These are phyloP conservation scores for Oryza nivara DNA, from an alignment of 176 grass and related monocot genomes.

Conservation along the genomic window DNA sequence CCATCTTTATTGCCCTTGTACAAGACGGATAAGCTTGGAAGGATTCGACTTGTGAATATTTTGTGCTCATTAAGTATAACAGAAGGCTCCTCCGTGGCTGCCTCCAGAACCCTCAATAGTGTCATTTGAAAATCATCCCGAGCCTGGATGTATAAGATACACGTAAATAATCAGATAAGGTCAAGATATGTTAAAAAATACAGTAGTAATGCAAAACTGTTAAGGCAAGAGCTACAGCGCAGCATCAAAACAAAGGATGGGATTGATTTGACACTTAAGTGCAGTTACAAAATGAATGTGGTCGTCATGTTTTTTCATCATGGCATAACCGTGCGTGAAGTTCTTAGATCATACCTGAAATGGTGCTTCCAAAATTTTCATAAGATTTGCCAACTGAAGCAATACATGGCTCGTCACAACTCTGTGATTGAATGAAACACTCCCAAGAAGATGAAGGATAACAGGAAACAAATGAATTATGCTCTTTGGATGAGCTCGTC, in stretches of 20 bases:
- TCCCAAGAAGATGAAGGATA: constrained; percentile 95
- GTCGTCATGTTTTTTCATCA: constrained; percentile 12
- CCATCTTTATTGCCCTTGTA: constrained; percentile 95
- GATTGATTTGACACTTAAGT: constrained; percentile 15
- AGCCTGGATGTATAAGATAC: constrained; percentile 58
- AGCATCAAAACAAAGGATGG: constrained; percentile 14
- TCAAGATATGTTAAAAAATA: constrained; percentile 18
- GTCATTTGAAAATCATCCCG: constrained; percentile 99
- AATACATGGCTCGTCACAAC: constrained; percentile 82
- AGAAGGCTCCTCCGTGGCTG: constrained; percentile 85
- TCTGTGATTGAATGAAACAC: constrained; percentile 77
- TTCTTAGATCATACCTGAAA: constrained; percentile 67
- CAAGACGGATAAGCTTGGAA: constrained; percentile 74
- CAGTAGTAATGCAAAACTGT: constrained; percentile 9
- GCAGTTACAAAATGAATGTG: constrained; percentile 13
- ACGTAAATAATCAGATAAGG: constrained; percentile 21
- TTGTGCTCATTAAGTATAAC: constrained; percentile 69
- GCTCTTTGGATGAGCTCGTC: constrained; percentile 75
- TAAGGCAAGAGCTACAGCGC: not conserved
- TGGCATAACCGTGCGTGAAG: not conserved
- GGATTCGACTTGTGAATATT: constrained; percentile 72
- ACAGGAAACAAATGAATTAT: constrained; percentile 88
- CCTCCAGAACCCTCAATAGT: constrained; percentile 77
- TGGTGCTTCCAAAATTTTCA: constrained; percentile 84
- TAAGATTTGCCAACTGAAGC: constrained; percentile 85